Evolutionary conservation across 495 filamentous ascomycete species (phyloP), one percentile per base, ranked within the genome.

Genomic region (Thermothielavioides terrestris): DNA sequence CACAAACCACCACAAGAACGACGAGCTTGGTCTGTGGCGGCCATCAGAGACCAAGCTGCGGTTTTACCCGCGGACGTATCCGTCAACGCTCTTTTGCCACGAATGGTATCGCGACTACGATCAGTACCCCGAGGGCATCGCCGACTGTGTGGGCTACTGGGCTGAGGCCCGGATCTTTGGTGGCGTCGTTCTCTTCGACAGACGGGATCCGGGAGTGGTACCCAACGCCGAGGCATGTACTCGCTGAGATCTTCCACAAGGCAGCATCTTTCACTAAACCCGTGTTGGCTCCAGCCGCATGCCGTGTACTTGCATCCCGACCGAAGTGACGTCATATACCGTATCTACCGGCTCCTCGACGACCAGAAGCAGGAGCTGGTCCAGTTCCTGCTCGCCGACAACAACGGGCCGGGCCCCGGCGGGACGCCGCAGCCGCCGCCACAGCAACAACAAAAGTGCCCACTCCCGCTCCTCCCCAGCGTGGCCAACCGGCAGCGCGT

Each of bases 341-440:
- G 46, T 17, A 56, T 64, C 38, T 64, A 50, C 32, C 47, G 37
- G 4, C 58, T 61, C 3, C 40, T 55, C 10, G 50, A 54, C 14
- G 28, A 25, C 3, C 55, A 58, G 40, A 49, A 50, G 22, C 15
- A 55, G 17, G 11, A 32, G 14, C 53, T 61, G 0, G 0, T 50
- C 9, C 20, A 49, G 5, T 59, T 64, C 38, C 35, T 61, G 2
- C 39, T 53, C 32, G 45, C 51, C 4, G 50, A 43, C 8, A 9
- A 17, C 12, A 34, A 14, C 6, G 6, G 12, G 23, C 41, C 47
- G 41, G 8, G n/a, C n/a, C n/a, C n/a, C n/a, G n/a, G n/a, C n/a
- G n/a, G n/a, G n/a, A n/a, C n/a, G n/a, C n/a, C n/a, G n/a, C n/a
- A n/a, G n/a, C n/a, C n/a, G n/a, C n/a, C n/a, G n/a, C n/a, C n/a